Base-by-base conservation (phyloP, 495 filamentous ascomycete genomes). In the Hypoxylon trugodes region DNA sequence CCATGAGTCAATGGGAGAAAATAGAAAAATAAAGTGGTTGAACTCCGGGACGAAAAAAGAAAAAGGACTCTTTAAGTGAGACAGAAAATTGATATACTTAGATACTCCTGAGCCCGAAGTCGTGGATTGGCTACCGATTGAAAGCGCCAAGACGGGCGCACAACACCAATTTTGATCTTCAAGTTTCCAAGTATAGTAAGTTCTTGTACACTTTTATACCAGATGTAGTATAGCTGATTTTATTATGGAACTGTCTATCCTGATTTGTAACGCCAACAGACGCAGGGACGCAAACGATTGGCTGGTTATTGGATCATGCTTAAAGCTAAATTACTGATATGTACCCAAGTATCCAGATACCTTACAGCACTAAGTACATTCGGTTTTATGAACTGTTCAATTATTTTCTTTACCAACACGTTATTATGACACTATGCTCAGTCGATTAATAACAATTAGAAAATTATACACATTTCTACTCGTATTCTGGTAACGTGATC, bases 51-150 rank as follows among this genome's bases (percentile, higher is more conserved):
- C n/a, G n/a, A n/a, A n/a, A n/a, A n/a, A n/a, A n/a, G n/a, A n/a
- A n/a, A n/a, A n/a, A n/a, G n/a, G n/a, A n/a, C n/a, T n/a, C n/a
- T n/a, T n/a, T n/a, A n/a, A n/a, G n/a, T n/a, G n/a, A n/a, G n/a
- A n/a, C n/a, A n/a, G n/a, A n/a, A n/a, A n/a, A n/a, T n/a, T n/a
- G 26, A 51, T 21, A 50, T 12, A 50, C 19, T 46, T 19, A 56
- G 22, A 46, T 16, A 35, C 16, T 36, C 19, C 7, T 25, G 41
- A 53, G 47, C 61, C 58, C 64, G 52, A 54, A 21, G 41, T 67
- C 58, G 64, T 67, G 53, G 58, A 62, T 67, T 67, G 47, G 47
- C 41, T 67, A 62, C 64, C 64, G 59, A 67, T 67, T 67, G 47
- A 53, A 58, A 58, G 35, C 13, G 43, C 18, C 12, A 5, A 48